These are phyloP conservation scores for Magnusiomyces suaveolens DNA, from an alignment of 1,139 yeast genomes.

Conservation along the genomic window DNA sequence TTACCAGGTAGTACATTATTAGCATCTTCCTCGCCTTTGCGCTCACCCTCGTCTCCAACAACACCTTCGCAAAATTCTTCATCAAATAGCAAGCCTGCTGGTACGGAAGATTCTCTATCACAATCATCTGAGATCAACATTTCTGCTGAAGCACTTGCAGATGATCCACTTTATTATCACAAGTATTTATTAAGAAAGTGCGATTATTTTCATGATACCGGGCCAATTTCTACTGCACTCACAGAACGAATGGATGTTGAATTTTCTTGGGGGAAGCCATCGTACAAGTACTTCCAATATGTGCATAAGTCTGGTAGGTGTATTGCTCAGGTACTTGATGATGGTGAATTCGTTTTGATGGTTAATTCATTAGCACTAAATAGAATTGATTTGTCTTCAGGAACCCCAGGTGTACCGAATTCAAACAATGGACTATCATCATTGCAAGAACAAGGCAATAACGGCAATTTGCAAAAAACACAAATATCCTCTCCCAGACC, in stretches of 20 bases:
- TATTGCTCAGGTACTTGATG: constrained; percentile 75
- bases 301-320: constrained; percentile 84
- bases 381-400: constrained; percentile 18
- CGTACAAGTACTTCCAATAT: constrained; percentile 75
- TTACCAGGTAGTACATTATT: no score
- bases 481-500: neutral
- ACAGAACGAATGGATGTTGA: constrained; percentile 38
- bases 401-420: neutral
- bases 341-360: constrained; percentile 62
- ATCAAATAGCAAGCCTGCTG: neutral
- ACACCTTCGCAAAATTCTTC: neutral
- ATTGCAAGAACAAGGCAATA: neutral
- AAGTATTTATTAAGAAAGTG: constrained; percentile 52
- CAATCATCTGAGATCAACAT: neutral
- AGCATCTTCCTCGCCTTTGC: neutral
- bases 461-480: neutral
- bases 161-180: constrained; percentile 51
- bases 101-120: neutral
- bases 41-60: neutral
- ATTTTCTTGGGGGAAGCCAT: constrained; percentile 89
- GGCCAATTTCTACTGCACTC: constrained; percentile 38
- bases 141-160: constrained; percentile 14
- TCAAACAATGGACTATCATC: neutral
- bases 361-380: constrained; percentile 31
- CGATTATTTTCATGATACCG: constrained; percentile 75